Base-by-base conservation (phyloP, 495 filamentous ascomycete species). In the Hypoxylon cercidicola region DNA sequence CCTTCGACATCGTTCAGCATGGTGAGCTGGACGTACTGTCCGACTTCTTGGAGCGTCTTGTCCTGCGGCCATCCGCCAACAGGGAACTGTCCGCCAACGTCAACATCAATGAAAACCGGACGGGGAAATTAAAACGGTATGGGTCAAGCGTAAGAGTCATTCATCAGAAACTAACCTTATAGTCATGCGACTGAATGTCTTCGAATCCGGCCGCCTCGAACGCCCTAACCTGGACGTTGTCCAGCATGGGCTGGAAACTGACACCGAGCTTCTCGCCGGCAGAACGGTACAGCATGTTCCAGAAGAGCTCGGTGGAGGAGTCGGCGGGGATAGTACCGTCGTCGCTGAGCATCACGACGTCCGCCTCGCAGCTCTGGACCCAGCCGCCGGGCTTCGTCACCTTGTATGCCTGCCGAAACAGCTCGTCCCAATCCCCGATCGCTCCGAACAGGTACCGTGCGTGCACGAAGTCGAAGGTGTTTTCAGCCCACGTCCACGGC, bases 381-480 rank as follows among this genome's bases (percentile, higher is more conserved):
- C 70, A 75, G 21, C 62, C 67, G 7, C 74, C 74, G 9, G 70
- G 74, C 12, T 55, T 57, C 8, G 65, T 53, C 1, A 50, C 69
- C 6, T 48, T 55, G 23, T 66, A 75, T 1, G 73, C 71, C 40
- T 72, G 59, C 15, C 30, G 39, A 21, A 72, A 47, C 1, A 80
- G 79, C 13, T 63, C 74, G 4, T 77, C 68, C 88, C 88, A 90
- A 69, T 90, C 81, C 15, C 62, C 64, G 45, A 90, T 79, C 19
- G 77, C 80, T 28, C 84, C 85, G 55, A 82, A 80, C 25, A 90
- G 70, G 12, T 78, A 75, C 20, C 88, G 83, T 4, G 85, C 78
- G 74, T 90, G 87, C 49, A 91, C 80, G 55, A 87, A 88, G 76
- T 91, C 89, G 69, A 90, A 90, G 47, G 72, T 66, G 47, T 84